Evolutionary conservation across 2,329 filamentous ascomycete genomes (phyloP), one percentile per base, ranked within the genome.

Genomic region (Nothophaeocryptopus gaeumannii): DNA sequence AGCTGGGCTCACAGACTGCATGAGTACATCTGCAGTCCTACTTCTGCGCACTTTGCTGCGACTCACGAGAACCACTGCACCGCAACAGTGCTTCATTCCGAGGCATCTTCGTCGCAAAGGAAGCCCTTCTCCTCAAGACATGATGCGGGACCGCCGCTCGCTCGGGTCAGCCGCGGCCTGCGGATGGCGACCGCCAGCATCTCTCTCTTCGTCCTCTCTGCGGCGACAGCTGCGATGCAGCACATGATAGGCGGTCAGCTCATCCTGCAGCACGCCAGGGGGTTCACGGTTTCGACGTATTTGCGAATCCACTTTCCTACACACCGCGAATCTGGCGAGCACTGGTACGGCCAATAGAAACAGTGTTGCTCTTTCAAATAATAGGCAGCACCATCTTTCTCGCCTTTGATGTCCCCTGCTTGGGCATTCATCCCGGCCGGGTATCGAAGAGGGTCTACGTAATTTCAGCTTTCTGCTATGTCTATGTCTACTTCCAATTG

Each of bases 241-340:
- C 49, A 51, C 46, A 53, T 45, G 50, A 50, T 31, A 49, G 51
- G 54, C 51, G 54, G 54, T 52, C 54, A 56, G 40, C 47, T 36
- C 26, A 15, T 37, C 39, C 26, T 47, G 51, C 51, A 45, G 45
- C 41, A 42, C 16, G 41, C 50, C 45, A 48, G 45, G 45, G 20
- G 48, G 34, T 45, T 48, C 39, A 35, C 36, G 39, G 30, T 37
- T 39, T 34, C 44, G 39, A 37, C 41, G 8, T 46, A 14, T 40
- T 43, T 26, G 46, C 33, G 41, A 46, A 36, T 47, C 42, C 46
- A 53, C 40, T 33, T 47, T 16, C 39, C 45, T 30, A 49, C 51
- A 47, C 48, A 51, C 52, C 52, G 48, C 48, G 48, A 52, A 39
- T 44, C 30, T 39, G 39, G 52, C 52, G 44, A 48, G 15, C 12